A percentile compares a stretch with the other conserved stretches of the same genome.
Evolutionary conservation across 345 rosid genomes (phyloP).

Genomic region (Corymbia maculata): DNA sequence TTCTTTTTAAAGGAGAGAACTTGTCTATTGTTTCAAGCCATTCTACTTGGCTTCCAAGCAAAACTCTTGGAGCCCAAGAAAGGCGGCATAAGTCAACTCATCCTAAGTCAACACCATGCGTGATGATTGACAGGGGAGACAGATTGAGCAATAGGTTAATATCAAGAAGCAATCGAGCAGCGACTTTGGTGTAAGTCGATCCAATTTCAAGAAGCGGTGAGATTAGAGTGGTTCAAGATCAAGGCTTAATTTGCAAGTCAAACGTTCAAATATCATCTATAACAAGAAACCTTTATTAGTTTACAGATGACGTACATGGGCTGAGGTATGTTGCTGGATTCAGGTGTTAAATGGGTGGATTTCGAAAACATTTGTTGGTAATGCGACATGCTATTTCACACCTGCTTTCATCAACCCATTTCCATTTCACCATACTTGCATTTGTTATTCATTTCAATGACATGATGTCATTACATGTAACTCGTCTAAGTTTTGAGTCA

Average conservation of each 20-base stretch:
- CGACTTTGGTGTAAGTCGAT: fast-evolving
- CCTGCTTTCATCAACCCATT: not conserved
- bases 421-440: not conserved
- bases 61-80: not conserved
- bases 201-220: too few relatives aligned
- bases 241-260: not conserved
- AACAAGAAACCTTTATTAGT: not conserved
- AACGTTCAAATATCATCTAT: not conserved
- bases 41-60: not conserved
- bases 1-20: not conserved
- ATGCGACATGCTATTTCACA: not conserved
- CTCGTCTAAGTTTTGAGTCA: not conserved
- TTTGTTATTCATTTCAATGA: not conserved
- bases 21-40: not conserved
- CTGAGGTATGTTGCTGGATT: not conserved
- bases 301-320: not conserved
- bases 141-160: not conserved
- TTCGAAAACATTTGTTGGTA: not conserved
- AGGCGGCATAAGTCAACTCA: not conserved
- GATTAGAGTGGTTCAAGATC: too few relatives aligned
- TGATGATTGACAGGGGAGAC: not conserved
- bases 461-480: not conserved
- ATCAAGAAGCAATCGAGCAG: too few relatives aligned
- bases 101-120: not conserved
- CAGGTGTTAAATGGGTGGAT: not conserved